Conservation (phyloP, 2,329 filamentous ascomycete species). For the Byssothecium circinans region DNA sequence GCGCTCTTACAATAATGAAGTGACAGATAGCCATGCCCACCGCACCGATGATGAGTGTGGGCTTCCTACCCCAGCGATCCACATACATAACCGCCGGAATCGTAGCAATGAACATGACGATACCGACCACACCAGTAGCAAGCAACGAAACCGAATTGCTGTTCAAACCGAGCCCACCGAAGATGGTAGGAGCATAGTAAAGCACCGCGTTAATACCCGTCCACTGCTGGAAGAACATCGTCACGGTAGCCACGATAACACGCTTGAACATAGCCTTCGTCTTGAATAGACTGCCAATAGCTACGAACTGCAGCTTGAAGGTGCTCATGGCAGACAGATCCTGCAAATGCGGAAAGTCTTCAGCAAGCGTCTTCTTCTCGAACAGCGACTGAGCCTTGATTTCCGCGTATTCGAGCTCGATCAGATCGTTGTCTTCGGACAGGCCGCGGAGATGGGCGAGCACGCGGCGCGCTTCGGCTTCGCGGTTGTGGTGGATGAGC, state of each 20-base stretch:
- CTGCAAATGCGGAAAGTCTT: slow-evolving; percentile 67
- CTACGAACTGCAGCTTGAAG: slow-evolving; percentile 64
- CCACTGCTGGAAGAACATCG: slow-evolving; percentile 56
- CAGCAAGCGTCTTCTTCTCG: slow-evolving; percentile 69
- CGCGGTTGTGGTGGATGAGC: slow-evolving; percentile 70
- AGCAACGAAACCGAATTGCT: slow-evolving; percentile 57
- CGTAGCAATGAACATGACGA: slow-evolving; percentile 68
- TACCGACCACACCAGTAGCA: slow-evolving; percentile 70
- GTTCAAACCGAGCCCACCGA: slow-evolving; percentile 49
- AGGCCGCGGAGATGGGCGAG: slow-evolving; percentile 67
- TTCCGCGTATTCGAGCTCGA: slow-evolving; percentile 78
- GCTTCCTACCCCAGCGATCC: slow-evolving; percentile 65
- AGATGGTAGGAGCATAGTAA: slow-evolving; percentile 56
- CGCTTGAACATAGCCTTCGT: slow-evolving; percentile 67
- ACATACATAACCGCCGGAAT: slow-evolving; percentile 68
- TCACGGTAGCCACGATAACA: slow-evolving; percentile 61
- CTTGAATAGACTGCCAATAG: slow-evolving; percentile 65
- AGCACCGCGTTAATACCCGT: slow-evolving; percentile 52
- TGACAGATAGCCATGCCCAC: slow-evolving; percentile 72
- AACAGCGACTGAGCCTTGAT: slow-evolving; percentile 79
- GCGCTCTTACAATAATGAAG: slow-evolving; percentile 63
- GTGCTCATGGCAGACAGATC: slow-evolving; percentile 62
- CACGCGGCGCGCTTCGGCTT: slow-evolving; percentile 65
- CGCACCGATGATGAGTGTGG: slow-evolving; percentile 64
- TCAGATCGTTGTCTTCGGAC: slow-evolving; percentile 63